Conservation (phyloP, 306 rosid species). For the Castanea mollissima region DNA sequence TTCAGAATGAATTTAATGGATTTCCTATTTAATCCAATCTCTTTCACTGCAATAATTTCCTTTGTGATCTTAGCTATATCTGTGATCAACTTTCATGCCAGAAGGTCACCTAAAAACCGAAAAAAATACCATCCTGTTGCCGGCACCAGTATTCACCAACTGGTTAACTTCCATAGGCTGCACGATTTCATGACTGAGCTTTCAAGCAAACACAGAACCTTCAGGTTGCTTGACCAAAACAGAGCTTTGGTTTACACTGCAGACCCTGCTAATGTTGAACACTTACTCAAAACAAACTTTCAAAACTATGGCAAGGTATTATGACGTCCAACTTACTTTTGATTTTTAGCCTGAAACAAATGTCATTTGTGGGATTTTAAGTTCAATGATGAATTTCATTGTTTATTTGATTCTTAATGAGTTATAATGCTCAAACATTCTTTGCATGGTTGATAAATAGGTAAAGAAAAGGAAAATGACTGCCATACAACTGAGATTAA, state of each 20-base stretch:
- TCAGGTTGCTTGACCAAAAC: conserved; percentile 53
- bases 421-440: too few relatives aligned
- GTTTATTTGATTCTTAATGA: too few relatives aligned
- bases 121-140: conserved; percentile 67
- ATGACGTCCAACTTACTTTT: background rate
- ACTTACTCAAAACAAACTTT: conserved; percentile 76
- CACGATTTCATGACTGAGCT: conserved; percentile 84
- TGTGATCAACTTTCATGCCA: conserved; percentile 9
- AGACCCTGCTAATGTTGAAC: conserved; percentile 71
- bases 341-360: too few relatives aligned
- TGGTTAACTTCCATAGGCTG: conserved; percentile 60
- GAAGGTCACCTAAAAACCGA: conserved; percentile 11
- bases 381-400: background rate
- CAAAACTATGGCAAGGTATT: conserved; percentile 81
- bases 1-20: conserved; percentile 16
- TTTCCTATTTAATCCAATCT: conserved; percentile 35
- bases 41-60: conserved; percentile 14
- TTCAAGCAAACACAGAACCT: conserved; percentile 61
- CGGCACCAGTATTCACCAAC: conserved; percentile 67
- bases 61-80: conserved; percentile 21
- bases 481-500: too few relatives aligned
- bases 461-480: too few relatives aligned
- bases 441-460: too few relatives aligned
- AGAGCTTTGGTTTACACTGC: conserved; percentile 70
- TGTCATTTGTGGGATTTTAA: background rate